A percentile compares a stretch with the other conserved stretches of the same genome.
phyloP scores from a whole-genome alignment of 805 yeast genomes.

The Metschnikowia sp. region DNA sequence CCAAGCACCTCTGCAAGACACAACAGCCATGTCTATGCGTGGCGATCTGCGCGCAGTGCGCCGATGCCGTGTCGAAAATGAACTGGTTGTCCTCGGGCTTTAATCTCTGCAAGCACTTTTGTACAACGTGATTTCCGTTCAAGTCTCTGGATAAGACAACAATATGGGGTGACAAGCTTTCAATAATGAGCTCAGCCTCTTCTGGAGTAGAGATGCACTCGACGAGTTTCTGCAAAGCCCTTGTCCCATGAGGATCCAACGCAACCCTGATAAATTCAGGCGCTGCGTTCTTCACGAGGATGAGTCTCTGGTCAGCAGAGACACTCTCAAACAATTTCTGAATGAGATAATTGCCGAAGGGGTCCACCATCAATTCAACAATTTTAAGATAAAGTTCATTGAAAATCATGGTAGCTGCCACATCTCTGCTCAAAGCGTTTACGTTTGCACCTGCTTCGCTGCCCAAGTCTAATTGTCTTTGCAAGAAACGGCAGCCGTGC shows the following conservation, averaged over 20 bases:
- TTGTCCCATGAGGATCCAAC: slow-evolving; percentile 90
- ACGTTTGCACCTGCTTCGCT: slow-evolving; percentile 26
- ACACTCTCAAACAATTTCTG: slow-evolving; percentile 86
- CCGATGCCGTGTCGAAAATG: slow-evolving; percentile 80
- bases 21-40: slow-evolving; percentile 96
- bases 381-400: slow-evolving; percentile 74
- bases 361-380: slow-evolving; percentile 88
- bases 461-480: slow-evolving; percentile 72
- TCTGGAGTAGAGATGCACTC: slow-evolving; percentile 72
- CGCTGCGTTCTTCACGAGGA: slow-evolving; percentile 67
- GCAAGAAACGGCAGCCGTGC: slow-evolving; percentile 93
- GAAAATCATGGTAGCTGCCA: slow-evolving; percentile 72
- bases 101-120: slow-evolving; percentile 80
- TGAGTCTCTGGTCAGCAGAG: slow-evolving; percentile 62
- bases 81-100: slow-evolving; percentile 71
- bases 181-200: slow-evolving; percentile 64
- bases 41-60: slow-evolving; percentile 74
- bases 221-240: slow-evolving; percentile 89
- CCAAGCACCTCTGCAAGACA: slow-evolving; percentile 91
- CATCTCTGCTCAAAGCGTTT: slow-evolving; percentile 23
- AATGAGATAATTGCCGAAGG: slow-evolving; percentile 94
- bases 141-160: slow-evolving; percentile 80
- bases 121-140: slow-evolving; percentile 96
- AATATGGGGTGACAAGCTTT: slow-evolving; percentile 63
- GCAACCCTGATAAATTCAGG: slow-evolving; percentile 77